Base-by-base conservation (phyloP, 768 basidiomycete species). In the Boletus tomentosulus region DNA sequence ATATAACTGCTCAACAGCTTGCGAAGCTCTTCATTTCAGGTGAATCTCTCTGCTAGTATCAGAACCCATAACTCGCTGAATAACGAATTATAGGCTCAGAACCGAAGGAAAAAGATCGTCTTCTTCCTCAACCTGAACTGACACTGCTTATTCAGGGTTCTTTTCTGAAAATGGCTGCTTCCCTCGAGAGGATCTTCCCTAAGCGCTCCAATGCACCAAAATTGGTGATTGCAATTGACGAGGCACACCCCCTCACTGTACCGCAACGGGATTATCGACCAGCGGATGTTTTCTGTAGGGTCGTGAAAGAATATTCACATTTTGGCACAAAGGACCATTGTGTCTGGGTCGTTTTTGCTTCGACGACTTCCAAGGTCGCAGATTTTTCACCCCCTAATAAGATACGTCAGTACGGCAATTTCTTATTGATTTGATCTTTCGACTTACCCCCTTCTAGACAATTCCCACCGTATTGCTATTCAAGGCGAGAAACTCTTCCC, bases 201-300 rank as follows among this genome's bases (percentile, higher is more conserved):
- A 27, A 35, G 3, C 1, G 30, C 5, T 10, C 37, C 1, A 5
- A 39, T 10, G 3, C 0, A 3, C 52, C 54, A 1, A 55, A 47
- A 34, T 16, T 63, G 41, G 39, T 63, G 15, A 63, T 63, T 19
- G 61, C 61, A 1, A 2, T 62, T 6, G 62, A 62, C 16, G 53
- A 60, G 1, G 61, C 58, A 11, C 53, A 63, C 16, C 10, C 49
- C 0, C 46, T 63, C 8, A 45, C 45, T 6, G 4, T 11, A 15
- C 19, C 19, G 6, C 0, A 19, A 11, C 6, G 11, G 5, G 27
- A 9, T 13, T 51, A 55, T 38, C 51, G 44, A 0, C 58, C 54
- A 0, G 61, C 49, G 4, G 51, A 62, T 16, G 27, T 56, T 3
- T 16, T 62, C 0, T 49, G 49, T 41, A 53, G 50, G 22, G 37